These are phyloP conservation scores for Pseudocercospora eumusae DNA, from an alignment of 2,329 filamentous ascomycete species.

Conservation along the genomic window DNA sequence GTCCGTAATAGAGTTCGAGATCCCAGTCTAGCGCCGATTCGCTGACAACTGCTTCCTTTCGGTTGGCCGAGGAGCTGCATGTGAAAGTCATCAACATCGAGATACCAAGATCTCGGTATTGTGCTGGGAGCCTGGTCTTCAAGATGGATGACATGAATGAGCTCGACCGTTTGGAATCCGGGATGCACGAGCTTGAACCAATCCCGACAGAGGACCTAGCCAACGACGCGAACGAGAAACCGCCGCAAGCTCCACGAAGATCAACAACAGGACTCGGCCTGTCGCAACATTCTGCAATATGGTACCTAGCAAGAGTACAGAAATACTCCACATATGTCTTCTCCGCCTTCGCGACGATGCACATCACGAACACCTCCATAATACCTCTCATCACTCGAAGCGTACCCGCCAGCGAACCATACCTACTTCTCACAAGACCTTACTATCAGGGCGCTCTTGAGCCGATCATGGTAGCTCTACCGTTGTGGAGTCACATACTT, in stretches of 20 bases:
- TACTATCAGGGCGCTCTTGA: constrained; percentile 88
- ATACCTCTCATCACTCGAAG: constrained; percentile 75
- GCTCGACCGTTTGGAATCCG: constrained; percentile 30
- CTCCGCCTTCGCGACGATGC: constrained; percentile 71
- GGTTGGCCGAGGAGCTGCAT: constrained; percentile 10
- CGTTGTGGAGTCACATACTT: constrained; percentile 72
- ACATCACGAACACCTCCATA: constrained; percentile 78
- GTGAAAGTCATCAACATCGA: constrained; percentile 17
- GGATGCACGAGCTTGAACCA: constrained; percentile 75
- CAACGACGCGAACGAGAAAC: constrained; percentile 19
- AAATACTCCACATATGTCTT: constrained; percentile 88
- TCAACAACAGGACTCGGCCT: constrained; percentile 53
- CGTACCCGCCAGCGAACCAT: constrained; percentile 74
- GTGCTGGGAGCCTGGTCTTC: neutral
- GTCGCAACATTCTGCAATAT: constrained; percentile 70
- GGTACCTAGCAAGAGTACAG: constrained; percentile 76
- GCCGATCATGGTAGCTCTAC: constrained; percentile 74
- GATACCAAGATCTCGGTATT: neutral
- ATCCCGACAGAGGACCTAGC: constrained; percentile 65
- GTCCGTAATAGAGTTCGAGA: neutral
- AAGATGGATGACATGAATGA: constrained; percentile 36
- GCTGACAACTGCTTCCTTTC: neutral
- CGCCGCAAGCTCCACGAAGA: constrained; percentile 32
- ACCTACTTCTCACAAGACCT: constrained; percentile 85
- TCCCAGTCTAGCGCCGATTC: neutral